Evolutionary conservation across 164 flowering plant genomes (phyloP).

Genomic region (Sextonia rubra): DNA sequence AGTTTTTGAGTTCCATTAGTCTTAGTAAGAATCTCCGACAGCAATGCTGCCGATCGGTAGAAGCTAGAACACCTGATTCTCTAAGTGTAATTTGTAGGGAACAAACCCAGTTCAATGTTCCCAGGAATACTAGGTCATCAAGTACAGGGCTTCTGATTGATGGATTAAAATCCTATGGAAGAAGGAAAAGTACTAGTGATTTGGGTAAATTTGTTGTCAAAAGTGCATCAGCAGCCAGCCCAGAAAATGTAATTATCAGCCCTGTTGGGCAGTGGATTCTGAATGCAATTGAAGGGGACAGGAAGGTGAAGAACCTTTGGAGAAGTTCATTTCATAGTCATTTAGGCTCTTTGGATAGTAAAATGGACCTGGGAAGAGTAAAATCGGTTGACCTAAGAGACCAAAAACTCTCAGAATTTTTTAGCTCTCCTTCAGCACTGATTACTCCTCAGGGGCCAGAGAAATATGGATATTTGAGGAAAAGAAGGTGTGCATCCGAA

Average conservation of each 20-base stretch:
- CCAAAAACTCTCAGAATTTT: slow-evolving; percentile 21
- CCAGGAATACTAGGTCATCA: slow-evolving; percentile 28
- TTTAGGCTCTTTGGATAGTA: slow-evolving; percentile 31
- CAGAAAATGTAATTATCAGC: slow-evolving; percentile 21
- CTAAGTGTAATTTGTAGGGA: slow-evolving; percentile 12
- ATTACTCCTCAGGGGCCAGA: slow-evolving; percentile 26
- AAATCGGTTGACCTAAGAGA: slow-evolving; percentile 24
- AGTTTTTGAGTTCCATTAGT: slow-evolving; percentile 29
- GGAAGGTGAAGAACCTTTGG: slow-evolving; percentile 40
- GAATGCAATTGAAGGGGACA: slow-evolving; percentile 45
- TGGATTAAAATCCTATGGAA: slow-evolving; percentile 13
- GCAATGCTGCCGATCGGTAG: slow-evolving; percentile 51
- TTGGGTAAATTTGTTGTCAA: slow-evolving; percentile 23
- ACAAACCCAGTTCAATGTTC: slow-evolving; percentile 26
- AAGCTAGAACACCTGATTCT: slow-evolving; percentile 39
- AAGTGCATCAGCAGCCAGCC: slow-evolving; percentile 30
- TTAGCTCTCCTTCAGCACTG: slow-evolving; percentile 28
- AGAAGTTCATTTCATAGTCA: slow-evolving; percentile 44
- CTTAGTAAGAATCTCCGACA: slow-evolving; percentile 54
- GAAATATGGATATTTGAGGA: slow-evolving; percentile 11
- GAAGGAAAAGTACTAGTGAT: slow-evolving; percentile 21
- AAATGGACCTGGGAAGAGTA: slow-evolving; percentile 16
- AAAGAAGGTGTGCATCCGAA: slow-evolving; percentile 24
- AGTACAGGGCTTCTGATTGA: slow-evolving; percentile 31
- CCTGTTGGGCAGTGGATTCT: slow-evolving; percentile 38